Base-by-base conservation (phyloP, 306 rosid genomes). In the Malus fusca region DNA sequence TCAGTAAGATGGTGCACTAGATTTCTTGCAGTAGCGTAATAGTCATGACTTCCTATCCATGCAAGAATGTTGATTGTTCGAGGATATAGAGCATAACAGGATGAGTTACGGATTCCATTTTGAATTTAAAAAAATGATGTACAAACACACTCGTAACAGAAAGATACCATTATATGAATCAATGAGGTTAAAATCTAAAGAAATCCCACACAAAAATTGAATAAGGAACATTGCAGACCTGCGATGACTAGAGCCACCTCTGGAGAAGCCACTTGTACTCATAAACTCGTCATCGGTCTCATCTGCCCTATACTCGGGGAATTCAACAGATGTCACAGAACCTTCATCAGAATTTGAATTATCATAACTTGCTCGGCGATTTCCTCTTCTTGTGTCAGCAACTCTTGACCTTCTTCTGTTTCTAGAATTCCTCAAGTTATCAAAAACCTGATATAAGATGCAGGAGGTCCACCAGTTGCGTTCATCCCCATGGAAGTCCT, bases 401-500 rank as follows among this genome's bases (percentile, higher is more conserved):
- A 85, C 83, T 85, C 98, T 90, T 33, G 95, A 74, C 74, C 98
- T 85, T 69, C 98, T 91, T 82, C 97, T 82, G 73, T 90, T 94
- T 78, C 98, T 88, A 3, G 96, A 92, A 83, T 84, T 92, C 78
- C 98, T 88, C 43, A 94, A 83, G 83, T 94, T 88, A 75, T 94
- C 95, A 28, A 94, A 92, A 40, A 90, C 94, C 73, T 93, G 98
- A 85, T 94, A 94, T 79, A 92, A 81, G 58, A 94, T 92, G 77
- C 98, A 94, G 23, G 97, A 91, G 78, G 96, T 94, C 98, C 98
- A 94, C 98, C 98, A 92, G 82, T 89, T 92, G 77, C 96, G 96
- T 12, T 89, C 90, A 46, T 84, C 93, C 43, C 92, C 95, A 15
- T 82, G 97, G 79, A 91, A 94, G 84, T 92, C 96, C 66, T 92